phyloP scores from a whole-genome alignment of 164 flowering plant species.

The Dillenia suffruticosa region DNA sequence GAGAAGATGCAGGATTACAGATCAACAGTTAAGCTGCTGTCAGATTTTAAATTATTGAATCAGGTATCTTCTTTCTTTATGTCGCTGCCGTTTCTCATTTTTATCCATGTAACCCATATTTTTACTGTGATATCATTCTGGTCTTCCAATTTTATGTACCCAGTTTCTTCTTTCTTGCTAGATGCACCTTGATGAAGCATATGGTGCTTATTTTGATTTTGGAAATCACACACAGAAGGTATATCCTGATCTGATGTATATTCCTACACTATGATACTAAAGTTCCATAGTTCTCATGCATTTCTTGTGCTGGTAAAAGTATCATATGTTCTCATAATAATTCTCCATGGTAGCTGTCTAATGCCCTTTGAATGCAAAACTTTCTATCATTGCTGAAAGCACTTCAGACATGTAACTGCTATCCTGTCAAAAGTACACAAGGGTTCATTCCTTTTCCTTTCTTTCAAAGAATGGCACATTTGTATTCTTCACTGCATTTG shows the following conservation, averaged over 20 bases:
- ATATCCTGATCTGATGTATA: conserved; percentile 7
- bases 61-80: conserved; percentile 37
- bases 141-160: not conserved
- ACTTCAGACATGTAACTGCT: no score
- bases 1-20: conserved; percentile 58
- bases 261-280: not conserved
- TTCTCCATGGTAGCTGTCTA: no score
- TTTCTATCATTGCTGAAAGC: no score
- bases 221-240: conserved; percentile 95
- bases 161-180: conserved; percentile 22
- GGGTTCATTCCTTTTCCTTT: no score
- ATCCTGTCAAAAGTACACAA: no score
- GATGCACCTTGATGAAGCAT: conserved; percentile 72
- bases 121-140: not conserved
- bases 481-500: no score
- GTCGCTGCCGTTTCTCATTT: not conserved
- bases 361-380: no score
- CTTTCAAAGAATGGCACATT: no score
- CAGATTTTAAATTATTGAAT: conserved; percentile 74
- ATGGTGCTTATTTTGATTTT: conserved; percentile 88
- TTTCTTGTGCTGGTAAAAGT: not conserved
- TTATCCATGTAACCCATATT: not conserved
- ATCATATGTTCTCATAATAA: no score
- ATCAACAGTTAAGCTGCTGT: conserved; percentile 52
- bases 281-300: not conserved